A percentile compares a stretch with the other conserved stretches of the same genome.
Conservation (phyloP, 2,329 filamentous ascomycete genomes). For the Colletotrichum sublineola region DNA sequence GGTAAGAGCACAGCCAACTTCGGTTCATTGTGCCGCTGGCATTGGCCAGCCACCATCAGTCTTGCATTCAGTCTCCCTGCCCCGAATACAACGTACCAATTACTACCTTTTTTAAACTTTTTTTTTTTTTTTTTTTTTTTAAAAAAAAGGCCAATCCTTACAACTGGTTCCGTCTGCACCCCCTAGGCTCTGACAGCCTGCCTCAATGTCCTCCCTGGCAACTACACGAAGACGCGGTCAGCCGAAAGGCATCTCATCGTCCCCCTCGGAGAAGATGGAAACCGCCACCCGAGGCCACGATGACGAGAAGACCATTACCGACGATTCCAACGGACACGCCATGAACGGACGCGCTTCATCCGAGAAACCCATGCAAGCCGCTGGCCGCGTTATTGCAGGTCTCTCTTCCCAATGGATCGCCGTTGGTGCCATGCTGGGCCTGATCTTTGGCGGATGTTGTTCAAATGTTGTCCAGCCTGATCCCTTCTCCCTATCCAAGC, state of each 20-base stretch:
- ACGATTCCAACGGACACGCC: constrained; percentile 8
- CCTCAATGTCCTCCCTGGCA: constrained; percentile 59
- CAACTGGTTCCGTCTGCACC: not conserved
- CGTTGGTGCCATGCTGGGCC: constrained; percentile 76
- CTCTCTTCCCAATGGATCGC: constrained; percentile 74
- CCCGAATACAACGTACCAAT: constrained; percentile 3
- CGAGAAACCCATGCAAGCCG: constrained; percentile 42
- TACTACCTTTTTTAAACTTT: constrained; percentile 2
- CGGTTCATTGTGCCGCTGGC: constrained; percentile 10
- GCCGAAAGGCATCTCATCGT: constrained; percentile 42
- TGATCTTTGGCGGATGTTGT: constrained; percentile 97
- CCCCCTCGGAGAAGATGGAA: constrained; percentile 38
- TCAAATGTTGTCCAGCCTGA: constrained; percentile 76
- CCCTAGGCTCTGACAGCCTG: constrained; percentile 34
- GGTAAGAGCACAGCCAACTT: constrained; percentile 12
- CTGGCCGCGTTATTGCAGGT: constrained; percentile 67
- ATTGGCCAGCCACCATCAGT: constrained; percentile 22
- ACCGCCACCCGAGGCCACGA: constrained; percentile 11
- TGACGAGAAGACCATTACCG: constrained; percentile 10
- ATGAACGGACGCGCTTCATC: constrained; percentile 18
- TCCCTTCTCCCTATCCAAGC: not conserved
- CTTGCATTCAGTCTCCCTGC: constrained; percentile 16
- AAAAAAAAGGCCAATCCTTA: constrained; percentile 7
- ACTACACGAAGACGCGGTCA: constrained; percentile 56
- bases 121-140: no score